Evolutionary conservation across 306 rosid genomes (phyloP), one percentile per base, ranked within the genome.

Genomic region (Acacia melanoxylon): DNA sequence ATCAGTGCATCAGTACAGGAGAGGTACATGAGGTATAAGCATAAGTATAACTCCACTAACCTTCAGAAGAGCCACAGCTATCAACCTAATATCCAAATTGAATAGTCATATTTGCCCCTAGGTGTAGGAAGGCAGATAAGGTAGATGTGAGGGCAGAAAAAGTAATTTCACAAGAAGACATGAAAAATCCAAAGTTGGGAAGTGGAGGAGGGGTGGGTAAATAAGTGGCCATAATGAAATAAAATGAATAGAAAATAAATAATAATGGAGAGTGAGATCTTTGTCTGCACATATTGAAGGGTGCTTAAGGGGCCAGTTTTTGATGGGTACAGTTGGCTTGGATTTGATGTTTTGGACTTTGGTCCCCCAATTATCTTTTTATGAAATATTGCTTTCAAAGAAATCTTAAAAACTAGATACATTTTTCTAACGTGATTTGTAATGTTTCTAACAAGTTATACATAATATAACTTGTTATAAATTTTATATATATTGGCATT

Each of bases 321-420:
- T 42, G 91, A 86, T 87, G 82, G 84, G 82, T 82, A 82, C 86
- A 84, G 89, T 81, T 89, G 90, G 81, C 76, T 79, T 82, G 84
- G 91, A 87, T 87, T 83, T 86, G 94, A 90, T 89, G 90, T 82
- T 80, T 82, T n/a, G 93, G 93, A 88, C 92, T 80, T 82, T n/a
- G 93, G 93, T 89, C 91, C 92, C 90, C 83, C 91, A 59, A 6
- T 52, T 52, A 52, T 52, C 61, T 52, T 25, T 20, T 0, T 20
- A 19, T 52, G 11, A 52, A 17, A 52, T 52, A 19, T 52, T 17
- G 10, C 61, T 52, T 52, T 19, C 61, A 52, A 52, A 19, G 22
- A 52, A 19, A 1, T 6, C 0, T n/a, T n/a, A n/a, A n/a, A 1
- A 48, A 48, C 20, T 15, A 14, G 16, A 48, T 7, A 13, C 10